Evolutionary conservation across 2,329 filamentous ascomycete species (phyloP), one percentile per base, ranked within the genome.

Genomic region (Monosporascus sp.): DNA sequence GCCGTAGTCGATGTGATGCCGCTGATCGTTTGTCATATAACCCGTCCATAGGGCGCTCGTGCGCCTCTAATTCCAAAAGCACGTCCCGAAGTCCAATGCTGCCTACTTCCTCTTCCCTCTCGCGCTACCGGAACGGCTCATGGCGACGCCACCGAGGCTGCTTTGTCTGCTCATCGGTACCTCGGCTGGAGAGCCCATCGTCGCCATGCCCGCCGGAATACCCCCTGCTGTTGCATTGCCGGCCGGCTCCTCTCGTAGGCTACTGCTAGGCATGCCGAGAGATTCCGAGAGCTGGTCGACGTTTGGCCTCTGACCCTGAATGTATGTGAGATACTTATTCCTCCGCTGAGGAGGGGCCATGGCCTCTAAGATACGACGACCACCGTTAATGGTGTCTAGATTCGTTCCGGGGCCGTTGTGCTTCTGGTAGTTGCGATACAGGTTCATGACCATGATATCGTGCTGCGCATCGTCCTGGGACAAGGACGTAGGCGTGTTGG

Each of bases 371-470:
- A 83, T 69, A 57, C 74, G 77, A 50, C 80, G 78, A 51, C 80
- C 74, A 27, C 80, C 79, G 53, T 76, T 77, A 43, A 76, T 72
- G 5, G 73, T 70, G 54, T 82, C 77, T n/a, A 85, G 74, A 52
- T 82, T 81, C 35, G 80, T 74, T 2, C 81, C 81, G 2, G 74
- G 70, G 55, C 78, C 80, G 62, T 82, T 74, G 5, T 69, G 69
- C 52, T 74, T 70, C 62, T 81, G 77, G 58, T 83, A 85, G 58
- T 79, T 76, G 63, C 78, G 77, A 60, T 81, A 78, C 56, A 79
- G 75, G 37, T 77, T 77, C 72, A 87, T 82, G 48, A 86, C 77
- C 9, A 77, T 73, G 27, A 85, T 67, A 50, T 85, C 83, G 7
- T 77, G 78, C 35, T 71, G 69, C 44, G 82, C 73, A 53, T 83